A percentile compares a stretch with the other conserved stretches of the same genome.
phyloP scores from a whole-genome alignment of 176 grass and related monocot genomes.

The Oryza nivara region DNA sequence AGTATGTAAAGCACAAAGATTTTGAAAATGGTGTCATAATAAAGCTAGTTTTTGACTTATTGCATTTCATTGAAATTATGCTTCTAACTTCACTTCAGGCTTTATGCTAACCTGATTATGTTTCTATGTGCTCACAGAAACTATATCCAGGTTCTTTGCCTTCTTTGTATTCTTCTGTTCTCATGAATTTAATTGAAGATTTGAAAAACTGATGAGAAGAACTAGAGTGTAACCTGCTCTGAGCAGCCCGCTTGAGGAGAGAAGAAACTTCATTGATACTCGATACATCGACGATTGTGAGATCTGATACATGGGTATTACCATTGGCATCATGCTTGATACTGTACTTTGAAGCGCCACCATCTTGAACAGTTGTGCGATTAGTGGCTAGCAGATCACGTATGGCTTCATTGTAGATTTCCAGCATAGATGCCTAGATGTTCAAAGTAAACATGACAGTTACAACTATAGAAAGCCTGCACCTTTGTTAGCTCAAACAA shows the following conservation, averaged over 20 bases:
- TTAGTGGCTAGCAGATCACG: constrained; percentile 64
- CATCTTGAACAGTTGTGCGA: constrained; percentile 50
- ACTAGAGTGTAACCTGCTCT: constrained; percentile 66
- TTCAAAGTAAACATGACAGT: neutral
- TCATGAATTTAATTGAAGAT: neutral
- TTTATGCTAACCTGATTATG: neutral
- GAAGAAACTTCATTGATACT: constrained; percentile 73
- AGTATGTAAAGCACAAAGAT: neutral
- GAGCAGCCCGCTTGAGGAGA: constrained; percentile 70
- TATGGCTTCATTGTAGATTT: constrained; percentile 94
- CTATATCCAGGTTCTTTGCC: neutral
- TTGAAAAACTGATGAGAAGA: neutral
- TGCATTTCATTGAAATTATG: neutral
- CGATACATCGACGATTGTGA: constrained; percentile 69
- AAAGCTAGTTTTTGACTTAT: neutral
- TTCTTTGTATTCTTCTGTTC: neutral
- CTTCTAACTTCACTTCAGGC: neutral
- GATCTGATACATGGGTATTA: constrained; percentile 76
- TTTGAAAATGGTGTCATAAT: neutral
- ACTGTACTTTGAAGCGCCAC: constrained; percentile 60
- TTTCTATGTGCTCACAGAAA: neutral
- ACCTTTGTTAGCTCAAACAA: neutral
- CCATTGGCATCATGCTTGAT: constrained; percentile 86
- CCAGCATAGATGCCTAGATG: constrained; percentile 80
- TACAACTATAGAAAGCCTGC: neutral